Evolutionary conservation across 352 stramenopile genomes (phyloP).

Genomic region (Globisporangium spiculum): DNA sequence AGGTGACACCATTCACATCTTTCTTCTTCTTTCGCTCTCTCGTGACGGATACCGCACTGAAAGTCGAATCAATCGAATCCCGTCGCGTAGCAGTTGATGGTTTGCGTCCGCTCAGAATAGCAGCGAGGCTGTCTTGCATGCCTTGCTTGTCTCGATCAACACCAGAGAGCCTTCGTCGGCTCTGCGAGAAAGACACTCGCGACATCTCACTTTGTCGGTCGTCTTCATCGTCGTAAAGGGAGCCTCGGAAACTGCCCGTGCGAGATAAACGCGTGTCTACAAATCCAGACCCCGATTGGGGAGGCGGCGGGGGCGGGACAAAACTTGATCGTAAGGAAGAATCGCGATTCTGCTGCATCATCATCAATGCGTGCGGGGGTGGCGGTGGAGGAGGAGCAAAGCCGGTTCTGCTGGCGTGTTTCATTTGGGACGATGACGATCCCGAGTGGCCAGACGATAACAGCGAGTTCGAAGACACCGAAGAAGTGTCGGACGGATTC

Average conservation of each 20-base stretch:
- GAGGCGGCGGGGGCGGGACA: constrained; percentile 18
- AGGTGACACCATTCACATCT: constrained; percentile 1
- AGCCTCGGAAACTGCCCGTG: constrained; percentile 53
- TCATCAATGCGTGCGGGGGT: constrained; percentile 14
- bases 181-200: constrained; percentile 47
- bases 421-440: constrained; percentile 27
- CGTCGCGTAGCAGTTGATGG: constrained; percentile 22
- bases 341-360: constrained; percentile 8
- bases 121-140: constrained; percentile 56
- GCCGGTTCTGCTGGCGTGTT: constrained; percentile 18
- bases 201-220: constrained; percentile 32
- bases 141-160: constrained; percentile 39
- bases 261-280: constrained; percentile 36
- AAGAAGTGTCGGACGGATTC: constrained; percentile 53
- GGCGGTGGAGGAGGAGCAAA: constrained; percentile 25
- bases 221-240: constrained; percentile 40
- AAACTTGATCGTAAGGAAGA: constrained; percentile 11
- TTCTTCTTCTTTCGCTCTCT: constrained; percentile 26
- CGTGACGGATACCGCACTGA: constrained; percentile 28
- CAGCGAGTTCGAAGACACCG: constrained; percentile 27
- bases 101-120: constrained; percentile 56
- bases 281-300: constrained; percentile 16
- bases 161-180: constrained; percentile 32
- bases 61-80: constrained; percentile 58
- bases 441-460: constrained; percentile 45